phyloP scores from a whole-genome alignment of 2,329 filamentous ascomycete genomes.

The Massarina eburnea region DNA sequence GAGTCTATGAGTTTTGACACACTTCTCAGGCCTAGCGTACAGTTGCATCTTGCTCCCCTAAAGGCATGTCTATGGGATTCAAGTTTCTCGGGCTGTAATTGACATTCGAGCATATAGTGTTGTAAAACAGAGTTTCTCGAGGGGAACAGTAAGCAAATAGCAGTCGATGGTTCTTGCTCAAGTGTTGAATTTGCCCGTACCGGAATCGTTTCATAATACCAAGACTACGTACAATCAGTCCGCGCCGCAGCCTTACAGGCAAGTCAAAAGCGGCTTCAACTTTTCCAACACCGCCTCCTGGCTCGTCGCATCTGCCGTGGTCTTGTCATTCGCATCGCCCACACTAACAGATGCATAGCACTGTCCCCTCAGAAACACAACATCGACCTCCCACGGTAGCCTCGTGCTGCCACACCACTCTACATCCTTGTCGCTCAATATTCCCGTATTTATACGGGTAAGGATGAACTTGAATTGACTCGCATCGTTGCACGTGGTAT shows the following conservation, averaged over 20 bases:
- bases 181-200: too few species aligned
- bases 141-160: too few species aligned
- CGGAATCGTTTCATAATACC: not conserved
- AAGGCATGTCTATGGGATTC: too few species aligned
- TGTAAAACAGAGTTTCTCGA: too few species aligned
- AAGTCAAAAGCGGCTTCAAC: conserved; percentile 48
- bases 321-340: conserved; percentile 62
- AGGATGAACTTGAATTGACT: conserved; percentile 65
- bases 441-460: conserved; percentile 58
- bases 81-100: too few species aligned
- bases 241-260: conserved; percentile 5
- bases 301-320: conserved; percentile 55
- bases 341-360: conserved; percentile 67
- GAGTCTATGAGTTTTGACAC: too few species aligned
- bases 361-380: conserved; percentile 46
- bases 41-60: too few species aligned
- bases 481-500: conserved; percentile 53
- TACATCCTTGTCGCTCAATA: conserved; percentile 52
- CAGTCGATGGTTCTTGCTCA: too few species aligned
- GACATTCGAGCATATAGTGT: too few species aligned
- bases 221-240: not conserved
- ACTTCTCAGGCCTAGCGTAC: too few species aligned
- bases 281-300: conserved; percentile 57
- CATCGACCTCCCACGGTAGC: conserved; percentile 61
- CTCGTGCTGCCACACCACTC: conserved; percentile 57